Evolutionary conservation across 139 green algal species (phyloP).

Genomic region (Raphidocelis subcapitata): DNA sequence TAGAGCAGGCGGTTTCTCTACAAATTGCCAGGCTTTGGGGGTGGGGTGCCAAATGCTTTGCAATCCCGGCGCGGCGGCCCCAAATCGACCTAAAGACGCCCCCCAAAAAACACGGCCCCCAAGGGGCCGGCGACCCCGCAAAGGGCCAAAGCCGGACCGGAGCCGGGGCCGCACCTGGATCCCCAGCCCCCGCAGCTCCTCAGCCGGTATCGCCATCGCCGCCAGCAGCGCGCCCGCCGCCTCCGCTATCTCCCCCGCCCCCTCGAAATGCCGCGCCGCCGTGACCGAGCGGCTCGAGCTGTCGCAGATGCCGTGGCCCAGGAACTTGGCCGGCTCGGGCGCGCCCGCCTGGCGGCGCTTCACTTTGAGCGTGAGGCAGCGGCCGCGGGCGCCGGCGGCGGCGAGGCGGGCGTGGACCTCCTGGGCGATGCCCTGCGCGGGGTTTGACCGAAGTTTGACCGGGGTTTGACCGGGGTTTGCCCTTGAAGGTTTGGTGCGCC

Average conservation of each 20-base stretch:
- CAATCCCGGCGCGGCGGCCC: background rate
- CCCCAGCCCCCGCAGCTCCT: slow-evolving; percentile 79
- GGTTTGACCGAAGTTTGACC: no score
- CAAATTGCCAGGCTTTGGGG: background rate
- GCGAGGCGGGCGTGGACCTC: slow-evolving; percentile 40
- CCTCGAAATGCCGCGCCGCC: slow-evolving; percentile 21
- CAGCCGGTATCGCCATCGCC: slow-evolving; percentile 42
- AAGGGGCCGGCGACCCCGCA: background rate
- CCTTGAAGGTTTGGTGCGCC: no score
- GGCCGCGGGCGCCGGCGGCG: slow-evolving; percentile 44
- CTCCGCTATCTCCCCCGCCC: slow-evolving; percentile 38
- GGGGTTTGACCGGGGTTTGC: no score
- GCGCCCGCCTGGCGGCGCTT: slow-evolving; percentile 75
- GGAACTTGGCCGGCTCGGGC: slow-evolving; percentile 80
- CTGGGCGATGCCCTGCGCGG: slow-evolving; percentile 12
- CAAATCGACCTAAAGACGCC: background rate
- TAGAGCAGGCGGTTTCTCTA: background rate
- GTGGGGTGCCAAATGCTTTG: background rate
- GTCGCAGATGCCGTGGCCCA: slow-evolving; percentile 91
- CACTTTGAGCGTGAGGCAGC: slow-evolving; percentile 78
- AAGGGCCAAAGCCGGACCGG: background rate
- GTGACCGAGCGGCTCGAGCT: slow-evolving; percentile 61
- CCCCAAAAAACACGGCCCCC: background rate
- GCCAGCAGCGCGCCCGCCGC: slow-evolving; percentile 54
- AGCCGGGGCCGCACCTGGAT: slow-evolving; percentile 52